phyloP scores from a whole-genome alignment of 306 rosid species.

The Vigna unguiculata region DNA sequence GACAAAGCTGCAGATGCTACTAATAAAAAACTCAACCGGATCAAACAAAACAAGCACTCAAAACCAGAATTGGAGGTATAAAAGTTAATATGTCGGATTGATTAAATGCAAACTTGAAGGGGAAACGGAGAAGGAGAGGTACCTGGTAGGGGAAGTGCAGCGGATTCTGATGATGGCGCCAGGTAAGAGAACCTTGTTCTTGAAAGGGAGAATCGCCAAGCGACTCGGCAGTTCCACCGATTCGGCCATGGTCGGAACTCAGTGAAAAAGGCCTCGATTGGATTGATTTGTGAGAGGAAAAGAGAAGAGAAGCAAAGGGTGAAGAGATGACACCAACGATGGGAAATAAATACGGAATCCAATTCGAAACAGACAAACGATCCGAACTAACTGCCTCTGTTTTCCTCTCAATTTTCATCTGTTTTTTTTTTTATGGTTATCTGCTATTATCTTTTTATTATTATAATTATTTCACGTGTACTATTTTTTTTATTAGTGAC shows the following conservation, averaged over 20 bases:
- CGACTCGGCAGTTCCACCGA: constrained; percentile 96
- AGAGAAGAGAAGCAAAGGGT: constrained; percentile 11
- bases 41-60: not conserved
- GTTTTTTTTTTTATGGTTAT: not conserved
- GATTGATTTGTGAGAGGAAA: not conserved
- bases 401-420: constrained; percentile 33
- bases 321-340: not conserved
- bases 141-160: constrained; percentile 98
- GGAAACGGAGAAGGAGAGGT: not conserved
- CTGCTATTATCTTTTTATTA: not conserved
- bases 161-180: constrained; percentile 99
- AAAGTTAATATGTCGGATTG: not conserved
- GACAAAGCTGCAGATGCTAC: not conserved
- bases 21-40: not conserved
- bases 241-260: constrained; percentile 73
- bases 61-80: not conserved
- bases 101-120: not conserved
- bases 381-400: constrained; percentile 36
- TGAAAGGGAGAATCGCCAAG: constrained; percentile 94
- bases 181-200: constrained; percentile 94
- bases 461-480: not conserved
- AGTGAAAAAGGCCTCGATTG: constrained; percentile 15
- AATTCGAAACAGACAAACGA: constrained; percentile 10
- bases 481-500: not conserved
- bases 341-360: constrained; percentile 1